Conservation (phyloP, 495 filamentous ascomycete species). For the Cairneyella variabilis region DNA sequence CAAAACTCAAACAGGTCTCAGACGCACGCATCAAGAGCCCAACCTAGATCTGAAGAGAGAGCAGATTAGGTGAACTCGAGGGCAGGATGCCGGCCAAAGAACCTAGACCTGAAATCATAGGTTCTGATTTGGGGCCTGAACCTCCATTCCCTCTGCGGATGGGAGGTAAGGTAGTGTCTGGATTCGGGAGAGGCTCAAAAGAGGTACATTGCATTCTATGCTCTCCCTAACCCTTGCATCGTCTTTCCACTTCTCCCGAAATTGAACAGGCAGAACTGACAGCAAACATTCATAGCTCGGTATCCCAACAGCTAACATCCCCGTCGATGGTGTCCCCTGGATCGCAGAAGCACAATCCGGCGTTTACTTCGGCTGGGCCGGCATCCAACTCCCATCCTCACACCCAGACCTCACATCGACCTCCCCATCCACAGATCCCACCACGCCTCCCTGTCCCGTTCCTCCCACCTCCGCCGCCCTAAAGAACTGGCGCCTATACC, state of each 20-base stretch:
- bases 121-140: conserved; percentile 64
- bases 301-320: conserved; percentile 97
- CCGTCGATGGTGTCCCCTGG: conserved; percentile 70
- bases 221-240: too few species aligned
- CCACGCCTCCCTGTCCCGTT: conserved; percentile 16
- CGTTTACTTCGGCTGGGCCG: conserved; percentile 89
- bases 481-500: conserved; percentile 53
- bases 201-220: conserved; percentile 54
- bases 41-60: too few species aligned
- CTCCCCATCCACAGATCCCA: conserved; percentile 1
- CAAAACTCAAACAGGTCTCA: too few species aligned
- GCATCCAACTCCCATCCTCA: conserved; percentile 47
- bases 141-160: conserved; percentile 78
- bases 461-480: conserved; percentile 1
- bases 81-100: neutral
- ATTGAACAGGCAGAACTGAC: too few species aligned
- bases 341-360: conserved; percentile 68
- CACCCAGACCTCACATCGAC: conserved; percentile 33
- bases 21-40: too few species aligned
- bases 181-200: conserved; percentile 90
- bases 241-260: too few species aligned
- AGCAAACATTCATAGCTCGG: conserved; percentile 54
- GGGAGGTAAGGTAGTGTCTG: conserved; percentile 80
- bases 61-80: too few species aligned
- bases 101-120: conserved; percentile 55